Base-by-base conservation (phyloP, 78 protist species). In the Dictyostelium capitatum region DNA sequence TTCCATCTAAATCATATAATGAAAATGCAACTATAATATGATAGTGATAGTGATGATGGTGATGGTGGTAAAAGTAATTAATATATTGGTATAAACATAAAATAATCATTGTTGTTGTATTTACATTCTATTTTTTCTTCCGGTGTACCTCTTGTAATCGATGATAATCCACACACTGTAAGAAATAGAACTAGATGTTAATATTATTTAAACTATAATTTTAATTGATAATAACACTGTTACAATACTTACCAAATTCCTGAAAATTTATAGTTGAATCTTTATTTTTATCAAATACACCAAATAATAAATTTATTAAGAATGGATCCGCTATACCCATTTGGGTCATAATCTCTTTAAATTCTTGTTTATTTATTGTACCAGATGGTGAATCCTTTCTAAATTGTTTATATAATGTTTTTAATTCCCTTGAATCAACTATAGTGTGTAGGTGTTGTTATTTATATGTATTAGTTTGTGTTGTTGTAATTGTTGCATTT, bases 41-140 rank as follows among this genome's bases (percentile, higher is more conserved):
- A 1, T 17, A 8, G n/a, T 30, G n/a, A 0, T 14, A 6, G 43
- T 23, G 20, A 30, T 11, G 50, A 15, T 41, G 5, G n/a, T 91
- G 3, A 8, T 20, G 3, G 30, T 23, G 2, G 7, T 37, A 20
- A 89, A 19, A 20, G 25, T 23, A 0, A 50, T 17, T 8, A 62
- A 30, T 25, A 37, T 15, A 25, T n/a, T n/a, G n/a, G 30, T 82
- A 48, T 48, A 48, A 9, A 8, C 53, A 48, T 48, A 30, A n/a
- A 67, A 69, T 48, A n/a, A n/a, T n/a, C n/a, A n/a, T n/a, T n/a
- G n/a, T n/a, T n/a, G n/a, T n/a, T n/a, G 0, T 53, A 50, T 57
- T 56, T 89, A 95, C 97, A 90, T 46, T 95, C 97, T 15, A 95
- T 82, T 23, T 95, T 95, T 46, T 95, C 97, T 25, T 87, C 94